Base-by-base conservation (phyloP, 2,329 filamentous ascomycete species). In the Xylogone sp. region DNA sequence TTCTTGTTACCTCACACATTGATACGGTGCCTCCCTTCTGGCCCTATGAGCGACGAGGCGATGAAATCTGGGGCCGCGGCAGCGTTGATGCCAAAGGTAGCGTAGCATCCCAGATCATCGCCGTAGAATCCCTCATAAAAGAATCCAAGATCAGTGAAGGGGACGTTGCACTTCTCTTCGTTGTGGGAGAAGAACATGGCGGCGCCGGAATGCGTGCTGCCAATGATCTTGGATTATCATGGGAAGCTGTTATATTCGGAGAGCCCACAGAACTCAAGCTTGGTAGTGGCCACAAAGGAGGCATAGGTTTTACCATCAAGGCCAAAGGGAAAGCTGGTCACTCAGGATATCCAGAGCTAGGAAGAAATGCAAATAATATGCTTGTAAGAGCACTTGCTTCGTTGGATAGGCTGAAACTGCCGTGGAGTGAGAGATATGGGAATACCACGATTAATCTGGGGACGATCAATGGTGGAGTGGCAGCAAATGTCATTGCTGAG, bases 201-300 rank as follows among this genome's bases (percentile, higher is more conserved):
- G 93, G 92, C n/a, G 86, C 87, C 55, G 93, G 92, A 16, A 97
- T 97, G 92, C 67, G 68, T 43, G 57, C 63, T 43, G 74, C 83
- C 42, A 70, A 82, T 58, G 63, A 69, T 3, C 65, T 79, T 45
- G 63, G 71, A 50, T 53, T 75, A 56, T 60, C 53, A 18, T 84
- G 81, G 72, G 77, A 84, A 27, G 81, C 89, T 13, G 84, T 90
- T 61, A 86, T 92, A 64, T 97, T 96, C 62, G 92, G 93, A 43
- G 93, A 97, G 67, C 92, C 92, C 1, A 97, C 93, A 0, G 90
- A 95, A 63, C 83, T 84, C 58, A 88, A 87, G 67, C 83, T 97
- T n/a, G 90, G 90, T 0, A 84, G 88, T 47, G 93, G 92, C 2
- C 93, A 97, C 76, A 97, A 97, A 73, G 92, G 93, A 46, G 86